Conservation (phyloP, 306 rosid genomes). For the Pachyrhizus erosus region DNA sequence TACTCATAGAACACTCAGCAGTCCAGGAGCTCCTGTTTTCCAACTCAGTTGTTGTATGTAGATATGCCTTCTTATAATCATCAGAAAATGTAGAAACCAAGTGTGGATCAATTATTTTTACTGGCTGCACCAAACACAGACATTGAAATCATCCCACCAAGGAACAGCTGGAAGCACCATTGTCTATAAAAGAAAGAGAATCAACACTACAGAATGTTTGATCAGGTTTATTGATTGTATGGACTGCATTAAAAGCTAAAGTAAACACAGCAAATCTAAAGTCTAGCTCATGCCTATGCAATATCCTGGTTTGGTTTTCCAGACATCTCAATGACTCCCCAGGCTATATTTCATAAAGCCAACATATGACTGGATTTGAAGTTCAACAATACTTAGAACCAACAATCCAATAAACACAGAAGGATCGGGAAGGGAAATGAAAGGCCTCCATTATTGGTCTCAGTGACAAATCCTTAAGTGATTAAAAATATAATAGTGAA, state of each 20-base stretch:
- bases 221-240: constrained; percentile 14
- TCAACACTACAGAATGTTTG: constrained; percentile 29
- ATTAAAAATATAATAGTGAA: background rate
- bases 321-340: constrained; percentile 27
- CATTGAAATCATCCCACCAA: constrained; percentile 38
- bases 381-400: constrained; percentile 25
- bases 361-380: constrained; percentile 23
- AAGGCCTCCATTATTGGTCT: constrained; percentile 10
- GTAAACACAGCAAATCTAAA: constrained; percentile 9
- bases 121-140: constrained; percentile 78
- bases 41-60: constrained; percentile 79
- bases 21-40: constrained; percentile 75
- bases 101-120: constrained; percentile 91
- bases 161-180: constrained; percentile 38
- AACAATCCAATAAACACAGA: background rate
- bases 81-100: constrained; percentile 88
- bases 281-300: constrained; percentile 19
- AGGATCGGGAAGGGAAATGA: background rate
- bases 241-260: constrained; percentile 37
- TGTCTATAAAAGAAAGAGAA: constrained; percentile 13
- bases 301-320: constrained; percentile 27
- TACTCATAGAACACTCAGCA: constrained; percentile 82
- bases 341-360: constrained; percentile 10
- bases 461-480: constrained; percentile 14
- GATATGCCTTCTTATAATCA: constrained; percentile 75